These are phyloP conservation scores for Yamadazyma epiphylla DNA, from an alignment of 1,139 yeast species.

Conservation along the genomic window DNA sequence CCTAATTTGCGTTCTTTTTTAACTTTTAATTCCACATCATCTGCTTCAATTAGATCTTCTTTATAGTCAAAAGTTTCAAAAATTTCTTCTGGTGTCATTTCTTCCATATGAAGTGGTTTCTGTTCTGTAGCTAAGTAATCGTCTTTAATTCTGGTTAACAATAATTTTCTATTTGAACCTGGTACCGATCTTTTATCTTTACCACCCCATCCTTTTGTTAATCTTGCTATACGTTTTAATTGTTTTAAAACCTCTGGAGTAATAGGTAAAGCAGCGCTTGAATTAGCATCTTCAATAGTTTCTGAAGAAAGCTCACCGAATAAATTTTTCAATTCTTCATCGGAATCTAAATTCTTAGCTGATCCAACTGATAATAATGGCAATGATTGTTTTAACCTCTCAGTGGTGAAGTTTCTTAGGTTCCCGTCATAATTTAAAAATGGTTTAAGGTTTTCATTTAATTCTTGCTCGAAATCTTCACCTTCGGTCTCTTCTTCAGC, in stretches of 20 bases:
- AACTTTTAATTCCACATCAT: conserved; percentile 34
- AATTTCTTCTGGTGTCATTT: conserved; percentile 36
- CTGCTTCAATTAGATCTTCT: conserved; percentile 27
- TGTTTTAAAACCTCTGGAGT: conserved; percentile 67
- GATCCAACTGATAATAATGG: conserved; percentile 42
- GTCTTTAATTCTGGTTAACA: conserved; percentile 69
- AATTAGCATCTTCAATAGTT: conserved; percentile 70
- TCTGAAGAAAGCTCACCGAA: conserved; percentile 73
- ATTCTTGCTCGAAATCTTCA: conserved; percentile 29
- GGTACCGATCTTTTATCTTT: conserved; percentile 70
- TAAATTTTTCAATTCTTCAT: conserved; percentile 66
- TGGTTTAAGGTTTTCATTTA: conserved; percentile 30
- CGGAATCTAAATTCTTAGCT: conserved; percentile 67
- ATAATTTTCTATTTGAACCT: conserved; percentile 64
- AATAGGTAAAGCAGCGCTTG: conserved; percentile 53
- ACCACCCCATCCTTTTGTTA: conserved; percentile 82
- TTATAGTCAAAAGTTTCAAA: conserved; percentile 38
- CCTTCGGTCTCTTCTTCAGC: conserved; percentile 10
- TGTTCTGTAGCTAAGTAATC: conserved; percentile 76
- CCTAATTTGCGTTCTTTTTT: conserved; percentile 44
- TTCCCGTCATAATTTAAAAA: conserved; percentile 35
- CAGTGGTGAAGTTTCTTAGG: conserved; percentile 43
- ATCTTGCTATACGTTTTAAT: conserved; percentile 55
- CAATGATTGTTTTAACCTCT: conserved; percentile 33
- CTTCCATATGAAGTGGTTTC: conserved; percentile 64